Percentiles rank a stretch among this genome's conserved stretches.
Evolutionary conservation across 225 moss, liverwort and hornwort species (phyloP).

Genomic region (Neckera pumila): DNA sequence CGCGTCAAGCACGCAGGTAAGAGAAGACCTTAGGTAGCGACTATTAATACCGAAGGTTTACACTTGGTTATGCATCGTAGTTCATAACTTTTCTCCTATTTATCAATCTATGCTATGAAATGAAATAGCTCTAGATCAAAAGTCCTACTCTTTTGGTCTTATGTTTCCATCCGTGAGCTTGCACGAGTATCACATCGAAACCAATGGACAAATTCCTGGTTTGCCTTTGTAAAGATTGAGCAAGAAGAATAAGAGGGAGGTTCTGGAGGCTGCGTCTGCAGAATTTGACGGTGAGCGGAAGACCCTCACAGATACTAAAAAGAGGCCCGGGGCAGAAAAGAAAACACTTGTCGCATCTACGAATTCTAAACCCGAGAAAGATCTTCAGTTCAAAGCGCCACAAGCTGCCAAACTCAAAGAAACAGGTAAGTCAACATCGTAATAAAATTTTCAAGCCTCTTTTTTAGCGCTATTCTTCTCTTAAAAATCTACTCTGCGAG

Average conservation of each 20-base stretch:
- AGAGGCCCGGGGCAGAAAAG: neutral
- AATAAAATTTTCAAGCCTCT: neutral
- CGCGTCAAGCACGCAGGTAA: conserved; percentile 18
- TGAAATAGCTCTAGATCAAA: neutral
- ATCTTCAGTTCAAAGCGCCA: neutral
- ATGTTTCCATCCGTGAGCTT: neutral
- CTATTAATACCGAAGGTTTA: neutral
- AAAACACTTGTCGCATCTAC: neutral
- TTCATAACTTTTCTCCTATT: neutral
- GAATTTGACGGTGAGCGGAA: conserved; percentile 7
- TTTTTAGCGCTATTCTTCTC: neutral
- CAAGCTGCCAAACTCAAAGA: conserved; percentile 15
- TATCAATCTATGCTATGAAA: neutral
- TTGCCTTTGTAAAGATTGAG: conserved; percentile 3
- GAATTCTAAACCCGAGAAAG: neutral
- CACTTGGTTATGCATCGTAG: neutral
- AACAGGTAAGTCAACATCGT: neutral
- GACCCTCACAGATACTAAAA: neutral
- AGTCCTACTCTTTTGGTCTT: neutral
- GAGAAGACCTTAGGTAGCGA: neutral
- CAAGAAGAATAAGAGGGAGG: conserved; percentile 9
- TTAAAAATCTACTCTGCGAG: neutral
- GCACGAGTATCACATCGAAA: neutral
- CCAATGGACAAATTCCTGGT: neutral
- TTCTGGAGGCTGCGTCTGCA: conserved; percentile 9